Evolutionary conservation across 2,329 filamentous ascomycete species (phyloP), one percentile per base, ranked within the genome.

Genomic region (Ophiognomonia clavigignenti-juglandacearum): DNA sequence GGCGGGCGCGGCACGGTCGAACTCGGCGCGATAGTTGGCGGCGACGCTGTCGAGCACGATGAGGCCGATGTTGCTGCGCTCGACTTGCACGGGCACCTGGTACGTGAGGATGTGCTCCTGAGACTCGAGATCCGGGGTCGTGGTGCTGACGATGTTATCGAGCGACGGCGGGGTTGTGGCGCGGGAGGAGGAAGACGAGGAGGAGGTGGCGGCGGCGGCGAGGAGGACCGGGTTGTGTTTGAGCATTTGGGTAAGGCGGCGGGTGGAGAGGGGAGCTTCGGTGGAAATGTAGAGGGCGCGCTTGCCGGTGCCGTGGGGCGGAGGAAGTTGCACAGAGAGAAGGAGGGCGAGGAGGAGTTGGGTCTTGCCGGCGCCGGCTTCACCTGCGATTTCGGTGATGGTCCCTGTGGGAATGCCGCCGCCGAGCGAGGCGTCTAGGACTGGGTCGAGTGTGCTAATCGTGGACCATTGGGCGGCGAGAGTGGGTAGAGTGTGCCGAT

Each of bases 81-180:
- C 71, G 18, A 96, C 81, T 23, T 90, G 83, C 16, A 96, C 85
- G 2, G 93, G 93, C 6, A 97, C 83, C 64, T 98, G 93, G 66
- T 88, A 97, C 54, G 83, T 83, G 22, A 97, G 73, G 60, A 98
- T 96, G 67, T 97, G 92, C 50, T 97, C 92, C 67, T 98, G 93
- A 1, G 87, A 85, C 66, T 97, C 93, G 47, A 97, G 82, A 62
- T 97, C 91, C 26, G 88, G 87, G 9, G 88, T 90, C 41, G 85
- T 82, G 54, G 93, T 87, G 63, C 85, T 88, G 57, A 90, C 77
- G 53, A 98, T 83, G 54, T 77, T 75, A 63, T 88, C 82, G 5
- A 96, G 75, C 0, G 86, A 86, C n/a, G n/a, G n/a, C n/a, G 1
- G 90, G 75, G 14, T 60, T 61, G 31, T 55, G 50, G 13, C 54